Conservation (phyloP, 2,329 filamentous ascomycete genomes). For the Colletotrichum sp. region DNA sequence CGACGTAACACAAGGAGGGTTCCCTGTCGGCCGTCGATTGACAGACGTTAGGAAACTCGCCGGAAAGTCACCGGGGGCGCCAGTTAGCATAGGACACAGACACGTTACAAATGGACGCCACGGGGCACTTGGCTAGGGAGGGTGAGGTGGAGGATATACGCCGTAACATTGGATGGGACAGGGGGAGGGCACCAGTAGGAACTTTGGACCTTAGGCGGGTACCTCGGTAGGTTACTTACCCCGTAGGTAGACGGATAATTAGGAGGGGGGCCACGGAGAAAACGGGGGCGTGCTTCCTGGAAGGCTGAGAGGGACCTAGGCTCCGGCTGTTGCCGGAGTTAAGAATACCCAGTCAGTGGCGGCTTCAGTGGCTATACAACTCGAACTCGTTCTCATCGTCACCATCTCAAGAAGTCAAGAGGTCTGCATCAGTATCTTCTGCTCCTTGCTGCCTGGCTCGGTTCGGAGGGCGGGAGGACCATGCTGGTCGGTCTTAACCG, state of each 20-base stretch:
- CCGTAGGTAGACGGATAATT: background rate
- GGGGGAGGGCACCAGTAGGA: no score
- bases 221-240: background rate
- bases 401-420: background rate
- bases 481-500: background rate
- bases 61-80: constrained; percentile 1
- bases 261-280: background rate
- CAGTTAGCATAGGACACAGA: background rate
- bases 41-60: background rate
- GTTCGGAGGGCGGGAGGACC: background rate
- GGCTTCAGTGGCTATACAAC: background rate
- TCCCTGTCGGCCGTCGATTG: background rate
- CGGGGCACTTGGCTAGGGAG: background rate
- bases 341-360: background rate
- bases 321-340: background rate
- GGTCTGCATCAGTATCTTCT: background rate
- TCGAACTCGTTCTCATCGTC: background rate
- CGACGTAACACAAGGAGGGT: background rate
- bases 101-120: background rate
- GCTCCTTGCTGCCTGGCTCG: background rate
- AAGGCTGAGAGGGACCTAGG: background rate
- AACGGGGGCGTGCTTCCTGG: background rate
- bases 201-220: background rate
- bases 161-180: background rate
- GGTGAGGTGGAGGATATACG: background rate